phyloP scores from a whole-genome alignment of 768 basidiomycete species.

The Russula ochroleuca region DNA sequence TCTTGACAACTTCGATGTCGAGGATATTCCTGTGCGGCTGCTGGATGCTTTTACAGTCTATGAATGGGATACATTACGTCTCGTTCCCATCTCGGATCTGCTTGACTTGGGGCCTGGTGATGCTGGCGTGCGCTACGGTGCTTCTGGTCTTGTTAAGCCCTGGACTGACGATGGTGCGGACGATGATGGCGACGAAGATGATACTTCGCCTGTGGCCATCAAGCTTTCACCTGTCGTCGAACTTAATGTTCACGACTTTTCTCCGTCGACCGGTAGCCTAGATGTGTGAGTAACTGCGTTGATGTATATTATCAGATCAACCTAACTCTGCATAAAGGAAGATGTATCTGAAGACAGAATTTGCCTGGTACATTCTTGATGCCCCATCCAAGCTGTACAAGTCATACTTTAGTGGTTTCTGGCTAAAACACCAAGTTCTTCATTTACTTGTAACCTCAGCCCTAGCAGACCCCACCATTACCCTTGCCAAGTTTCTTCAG shows the following conservation, averaged over 20 bases:
- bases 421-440: constrained; percentile 47
- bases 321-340: constrained; percentile 39
- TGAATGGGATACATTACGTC: constrained; percentile 35
- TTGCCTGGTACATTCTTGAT: constrained; percentile 69
- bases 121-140: constrained; percentile 32
- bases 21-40: constrained; percentile 52
- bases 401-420: constrained; percentile 45
- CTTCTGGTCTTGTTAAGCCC: constrained; percentile 38
- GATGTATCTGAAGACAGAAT: constrained; percentile 56
- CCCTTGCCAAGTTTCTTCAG: neutral
- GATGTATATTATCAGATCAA: no score
- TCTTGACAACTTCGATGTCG: constrained; percentile 27
- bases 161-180: constrained; percentile 34
- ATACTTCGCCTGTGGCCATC: constrained; percentile 33
- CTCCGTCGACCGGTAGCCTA: constrained; percentile 33
- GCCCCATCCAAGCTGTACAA: constrained; percentile 45
- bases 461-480: constrained; percentile 6
- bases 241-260: constrained; percentile 44
- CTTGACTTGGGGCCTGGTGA: constrained; percentile 31
- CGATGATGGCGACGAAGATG: neutral
- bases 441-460: constrained; percentile 43
- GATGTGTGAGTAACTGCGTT: constrained; percentile 41
- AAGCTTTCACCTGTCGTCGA: constrained; percentile 44
- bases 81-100: constrained; percentile 43
- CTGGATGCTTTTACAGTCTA: constrained; percentile 55